Conservation (phyloP, 306 rosid genomes). For the Oemleria cerasiformis region DNA sequence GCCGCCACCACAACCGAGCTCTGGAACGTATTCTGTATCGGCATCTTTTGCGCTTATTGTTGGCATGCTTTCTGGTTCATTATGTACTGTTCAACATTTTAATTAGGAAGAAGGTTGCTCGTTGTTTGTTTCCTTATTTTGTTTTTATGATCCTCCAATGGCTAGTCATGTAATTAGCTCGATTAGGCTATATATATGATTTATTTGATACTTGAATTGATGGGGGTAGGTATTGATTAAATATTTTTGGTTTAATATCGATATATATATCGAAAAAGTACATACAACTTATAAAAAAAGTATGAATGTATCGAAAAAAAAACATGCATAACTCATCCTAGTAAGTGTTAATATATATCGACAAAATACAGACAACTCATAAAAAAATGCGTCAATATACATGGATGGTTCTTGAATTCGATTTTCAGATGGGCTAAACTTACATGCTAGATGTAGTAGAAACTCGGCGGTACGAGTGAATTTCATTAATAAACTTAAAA, state of each 20-base stretch:
- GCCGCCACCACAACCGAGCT: not conserved
- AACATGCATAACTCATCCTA: too few species aligned
- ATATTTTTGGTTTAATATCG: not conserved
- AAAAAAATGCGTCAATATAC: too few species aligned
- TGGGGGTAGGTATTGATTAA: not conserved
- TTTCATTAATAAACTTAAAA: too few species aligned
- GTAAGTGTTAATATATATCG: too few species aligned
- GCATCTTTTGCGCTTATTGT: slow-evolving; percentile 2
- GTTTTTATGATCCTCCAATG: not conserved
- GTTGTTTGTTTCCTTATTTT: not conserved
- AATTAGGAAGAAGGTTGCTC: not conserved
- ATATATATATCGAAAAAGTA: not conserved
- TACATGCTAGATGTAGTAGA: too few species aligned
- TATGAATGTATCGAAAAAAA: too few species aligned
- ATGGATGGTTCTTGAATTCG: too few species aligned
- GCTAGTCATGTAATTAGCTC: not conserved
- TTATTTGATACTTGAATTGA: not conserved
- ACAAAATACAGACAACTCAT: too few species aligned
- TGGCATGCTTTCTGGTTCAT: slow-evolving; percentile 9
- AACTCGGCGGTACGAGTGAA: too few species aligned
- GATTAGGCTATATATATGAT: not conserved
- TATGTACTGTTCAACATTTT: not conserved
- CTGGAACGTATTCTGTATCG: slow-evolving; percentile 12
- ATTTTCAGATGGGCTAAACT: too few species aligned
- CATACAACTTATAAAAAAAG: too few species aligned